phyloP scores from a whole-genome alignment of 1,284 basidiomycete species.

The Ceraceosorus guamensis region DNA sequence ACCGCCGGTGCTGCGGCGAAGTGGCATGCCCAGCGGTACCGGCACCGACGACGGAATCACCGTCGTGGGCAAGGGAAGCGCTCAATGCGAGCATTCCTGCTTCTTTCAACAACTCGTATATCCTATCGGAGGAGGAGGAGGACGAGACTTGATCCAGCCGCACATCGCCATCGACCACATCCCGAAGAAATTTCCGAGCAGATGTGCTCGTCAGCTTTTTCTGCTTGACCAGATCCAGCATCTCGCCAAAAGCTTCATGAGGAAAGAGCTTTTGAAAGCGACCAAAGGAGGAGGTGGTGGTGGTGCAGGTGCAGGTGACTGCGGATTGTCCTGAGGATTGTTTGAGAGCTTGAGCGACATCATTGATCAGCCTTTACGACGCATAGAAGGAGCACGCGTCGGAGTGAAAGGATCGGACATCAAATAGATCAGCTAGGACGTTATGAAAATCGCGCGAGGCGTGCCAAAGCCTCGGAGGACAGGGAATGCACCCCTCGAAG shows the following conservation, averaged over 20 bases:
- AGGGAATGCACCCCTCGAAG: too few relatives aligned
- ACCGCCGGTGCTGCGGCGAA: too few relatives aligned
- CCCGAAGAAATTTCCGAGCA: slow-evolving; percentile 40
- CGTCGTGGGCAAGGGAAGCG: slow-evolving; percentile 52
- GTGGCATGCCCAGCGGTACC: too few relatives aligned
- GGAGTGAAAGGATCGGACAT: too few relatives aligned
- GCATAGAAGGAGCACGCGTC: too few relatives aligned
- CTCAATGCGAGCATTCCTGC: slow-evolving; percentile 4
- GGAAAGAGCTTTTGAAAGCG: slow-evolving; percentile 27
- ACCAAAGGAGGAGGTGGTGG: slow-evolving; percentile 16
- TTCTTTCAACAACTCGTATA: slow-evolving; percentile 17
- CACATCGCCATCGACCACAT: slow-evolving; percentile 18
- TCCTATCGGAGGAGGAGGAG: slow-evolving; percentile 14
- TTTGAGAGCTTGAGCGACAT: not conserved
- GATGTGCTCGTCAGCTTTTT: slow-evolving; percentile 58
- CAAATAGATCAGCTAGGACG: too few relatives aligned
- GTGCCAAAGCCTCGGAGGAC: not conserved
- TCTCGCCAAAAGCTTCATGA: slow-evolving; percentile 61
- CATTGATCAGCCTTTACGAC: not conserved
- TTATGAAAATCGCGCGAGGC: too few relatives aligned
- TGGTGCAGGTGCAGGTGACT: slow-evolving; percentile 35
- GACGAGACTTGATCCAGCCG: slow-evolving; percentile 11
- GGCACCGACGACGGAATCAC: too few relatives aligned
- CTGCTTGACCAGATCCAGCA: slow-evolving; percentile 68
- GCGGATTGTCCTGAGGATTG: slow-evolving; percentile 26